Evolutionary conservation across 306 rosid species (phyloP).

Genomic region (Citrullus amarus): DNA sequence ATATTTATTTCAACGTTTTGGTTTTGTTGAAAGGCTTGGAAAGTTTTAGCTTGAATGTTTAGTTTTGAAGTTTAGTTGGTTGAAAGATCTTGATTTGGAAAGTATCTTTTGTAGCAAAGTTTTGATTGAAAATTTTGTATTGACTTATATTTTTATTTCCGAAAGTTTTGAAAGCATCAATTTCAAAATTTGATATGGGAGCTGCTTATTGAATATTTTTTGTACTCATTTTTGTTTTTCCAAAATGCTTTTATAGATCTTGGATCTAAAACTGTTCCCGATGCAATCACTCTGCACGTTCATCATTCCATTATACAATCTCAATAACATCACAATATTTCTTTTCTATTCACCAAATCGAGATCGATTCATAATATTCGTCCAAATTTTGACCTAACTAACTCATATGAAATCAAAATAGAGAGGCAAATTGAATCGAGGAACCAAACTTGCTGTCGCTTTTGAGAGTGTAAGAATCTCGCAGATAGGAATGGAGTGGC

Average conservation of each 20-base stretch:
- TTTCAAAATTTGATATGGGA: too few species aligned
- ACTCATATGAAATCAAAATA: not conserved
- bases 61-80: too few species aligned
- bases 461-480: constrained; percentile 60
- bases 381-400: not conserved
- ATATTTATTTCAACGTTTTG: too few species aligned
- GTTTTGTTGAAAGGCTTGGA: too few species aligned
- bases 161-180: too few species aligned
- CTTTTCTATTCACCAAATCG: not conserved
- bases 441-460: constrained; percentile 37
- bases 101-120: too few species aligned
- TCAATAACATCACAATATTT: not conserved
- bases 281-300: constrained; percentile 43
- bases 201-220: too few species aligned
- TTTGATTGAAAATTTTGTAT: too few species aligned
- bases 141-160: too few species aligned
- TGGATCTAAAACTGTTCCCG: constrained; percentile 69
- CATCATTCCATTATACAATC: not conserved
- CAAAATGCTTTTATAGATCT: constrained; percentile 44
- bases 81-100: too few species aligned
- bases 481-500: constrained; percentile 45
- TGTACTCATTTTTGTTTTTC: too few species aligned
- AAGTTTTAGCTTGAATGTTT: too few species aligned
- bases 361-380: not conserved
- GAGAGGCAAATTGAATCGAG: not conserved